These are phyloP conservation scores for Carex myosuroides DNA, from an alignment of 176 grass and related monocot species.

Conservation along the genomic window DNA sequence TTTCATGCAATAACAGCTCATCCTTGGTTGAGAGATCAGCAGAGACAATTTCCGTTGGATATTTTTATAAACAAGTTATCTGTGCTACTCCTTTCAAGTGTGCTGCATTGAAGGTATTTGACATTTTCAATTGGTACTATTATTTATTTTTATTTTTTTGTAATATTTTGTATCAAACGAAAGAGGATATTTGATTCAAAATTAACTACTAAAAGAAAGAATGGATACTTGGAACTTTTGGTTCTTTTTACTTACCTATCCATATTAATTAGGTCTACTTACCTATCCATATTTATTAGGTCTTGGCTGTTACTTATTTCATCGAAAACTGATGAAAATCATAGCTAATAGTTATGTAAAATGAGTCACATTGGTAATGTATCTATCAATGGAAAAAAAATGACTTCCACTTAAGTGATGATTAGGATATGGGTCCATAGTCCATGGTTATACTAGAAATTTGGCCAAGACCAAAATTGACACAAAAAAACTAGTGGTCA, in stretches of 20 bases:
- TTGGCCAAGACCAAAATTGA: background rate
- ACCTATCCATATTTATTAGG: background rate
- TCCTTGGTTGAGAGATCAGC: conserved; percentile 78
- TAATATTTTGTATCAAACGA: background rate
- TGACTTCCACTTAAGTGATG: background rate
- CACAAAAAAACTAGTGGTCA: background rate
- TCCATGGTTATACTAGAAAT: no score
- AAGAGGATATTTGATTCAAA: no score
- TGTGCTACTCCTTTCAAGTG: conserved; percentile 78
- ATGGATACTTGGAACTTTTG: background rate
- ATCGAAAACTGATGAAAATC: background rate
- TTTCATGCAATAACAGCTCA: conserved; percentile 44
- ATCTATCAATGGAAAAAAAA: background rate
- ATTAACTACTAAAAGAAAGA: background rate
- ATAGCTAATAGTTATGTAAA: background rate
- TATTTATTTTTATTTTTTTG: background rate
- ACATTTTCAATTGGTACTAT: background rate
- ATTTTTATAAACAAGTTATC: conserved; percentile 72
- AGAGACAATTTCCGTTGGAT: conserved; percentile 59
- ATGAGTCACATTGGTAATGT: background rate
- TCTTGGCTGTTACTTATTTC: background rate
- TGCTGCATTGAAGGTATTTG: conserved; percentile 84
- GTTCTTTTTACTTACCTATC: no score
- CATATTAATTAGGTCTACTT: background rate
- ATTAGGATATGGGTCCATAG: no score